Evolutionary conservation across 2,329 filamentous ascomycete genomes (phyloP), one percentile per base, ranked within the genome.

Genomic region (Ceratocystis cubensis): DNA sequence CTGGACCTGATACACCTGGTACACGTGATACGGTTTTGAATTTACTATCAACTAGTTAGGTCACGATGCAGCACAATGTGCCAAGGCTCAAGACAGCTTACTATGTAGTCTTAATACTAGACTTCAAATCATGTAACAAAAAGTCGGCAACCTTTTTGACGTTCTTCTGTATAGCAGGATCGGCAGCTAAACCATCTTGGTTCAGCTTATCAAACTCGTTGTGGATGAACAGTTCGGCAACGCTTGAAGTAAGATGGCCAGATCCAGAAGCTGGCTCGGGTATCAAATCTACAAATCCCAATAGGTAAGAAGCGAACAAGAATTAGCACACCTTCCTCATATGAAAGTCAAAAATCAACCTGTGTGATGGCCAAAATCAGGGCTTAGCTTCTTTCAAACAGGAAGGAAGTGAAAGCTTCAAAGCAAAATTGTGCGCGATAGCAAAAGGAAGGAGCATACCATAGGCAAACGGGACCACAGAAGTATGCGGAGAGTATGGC

Each of bases 401-500:
- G 56, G 56, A 37, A 59, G 56, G 56, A 59, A 22, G 56, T 59
- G 56, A 37, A 59, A 20, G 33, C 28, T 59, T 28, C 15, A 37
- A 53, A 15, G 1, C 56, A 3, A 10, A 37, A n/a, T 37, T 37
- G 56, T 33, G 56, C 56, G 56, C 56, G 61, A 22, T 13, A 30
- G 6, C 44, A 28, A 53, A 20, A 30, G 64, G 48, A 65, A 62
- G 64, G 53, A 10, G 41, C 17, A 64, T 76, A 91, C 89, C 85
- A 70, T 88, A 83, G 74, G 88, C 84, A 75, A 93, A 90, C 2
- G 89, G 89, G 64, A 89, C 81, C 62, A 92, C 87, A 2, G 88
- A 91, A 62, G 87, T 89, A 73, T 93, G 87, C 28, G 90, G 89
- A 64, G 89, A 89, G 75, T 86, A 92, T n/a, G 88, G 88, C 59